phyloP scores from a whole-genome alignment of 2,329 filamentous ascomycete genomes.

The Fusarium stilboides region DNA sequence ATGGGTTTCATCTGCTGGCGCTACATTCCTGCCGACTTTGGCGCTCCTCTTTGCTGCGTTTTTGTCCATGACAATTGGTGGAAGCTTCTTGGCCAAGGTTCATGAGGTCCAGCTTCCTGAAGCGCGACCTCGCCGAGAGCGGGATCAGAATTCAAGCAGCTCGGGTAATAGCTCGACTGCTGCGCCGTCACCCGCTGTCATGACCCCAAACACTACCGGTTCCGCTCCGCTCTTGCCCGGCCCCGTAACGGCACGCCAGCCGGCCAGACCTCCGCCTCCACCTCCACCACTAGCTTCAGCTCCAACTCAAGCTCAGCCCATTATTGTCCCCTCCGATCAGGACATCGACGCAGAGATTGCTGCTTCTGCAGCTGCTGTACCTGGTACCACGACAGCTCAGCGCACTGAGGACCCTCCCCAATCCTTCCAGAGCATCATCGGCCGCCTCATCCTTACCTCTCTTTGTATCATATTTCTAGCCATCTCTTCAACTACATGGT shows the following conservation, averaged over 20 bases:
- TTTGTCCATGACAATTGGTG: slow-evolving; percentile 70
- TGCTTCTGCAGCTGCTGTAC: slow-evolving; percentile 58
- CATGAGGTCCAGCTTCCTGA: slow-evolving; percentile 71
- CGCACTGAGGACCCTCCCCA: slow-evolving; percentile 52
- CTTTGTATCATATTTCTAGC: slow-evolving; percentile 71
- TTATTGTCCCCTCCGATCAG: slow-evolving; percentile 76
- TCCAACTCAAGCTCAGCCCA: slow-evolving; percentile 54
- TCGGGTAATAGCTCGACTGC: slow-evolving; percentile 37
- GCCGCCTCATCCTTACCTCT: slow-evolving; percentile 70
- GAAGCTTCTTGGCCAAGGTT: slow-evolving; percentile 72
- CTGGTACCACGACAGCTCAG: slow-evolving; percentile 46
- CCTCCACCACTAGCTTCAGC: slow-evolving; percentile 55
- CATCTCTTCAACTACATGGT: slow-evolving; percentile 74
- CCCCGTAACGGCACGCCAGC: slow-evolving; percentile 57
- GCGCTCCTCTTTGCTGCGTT: slow-evolving; percentile 67
- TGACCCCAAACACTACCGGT: slow-evolving; percentile 48
- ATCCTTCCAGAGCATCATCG: slow-evolving; percentile 70
- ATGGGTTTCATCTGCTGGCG: slow-evolving; percentile 69
- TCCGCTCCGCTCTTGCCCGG: slow-evolving; percentile 56
- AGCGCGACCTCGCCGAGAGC: slow-evolving; percentile 66
- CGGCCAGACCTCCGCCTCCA: slow-evolving; percentile 32
- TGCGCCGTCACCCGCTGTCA: slow-evolving; percentile 43
- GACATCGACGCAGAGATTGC: slow-evolving; percentile 74
- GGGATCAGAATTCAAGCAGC: slow-evolving; percentile 36
- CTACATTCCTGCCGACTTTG: slow-evolving; percentile 71